Conservation (phyloP, 495 filamentous ascomycete genomes). For the Aspergillus sparsus region DNA sequence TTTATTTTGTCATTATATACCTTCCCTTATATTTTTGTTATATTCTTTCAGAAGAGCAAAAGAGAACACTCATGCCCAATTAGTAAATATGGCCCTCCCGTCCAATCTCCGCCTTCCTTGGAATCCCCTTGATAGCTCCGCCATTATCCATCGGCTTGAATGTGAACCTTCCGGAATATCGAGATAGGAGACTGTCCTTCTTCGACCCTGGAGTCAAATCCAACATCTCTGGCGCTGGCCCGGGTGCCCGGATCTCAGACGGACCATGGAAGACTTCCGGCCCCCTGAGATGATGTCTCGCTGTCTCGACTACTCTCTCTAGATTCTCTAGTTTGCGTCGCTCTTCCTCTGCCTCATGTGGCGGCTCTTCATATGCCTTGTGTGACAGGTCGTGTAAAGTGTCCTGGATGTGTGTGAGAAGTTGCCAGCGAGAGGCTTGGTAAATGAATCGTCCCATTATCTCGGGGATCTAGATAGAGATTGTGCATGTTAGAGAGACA, state of each 20-base stretch:
- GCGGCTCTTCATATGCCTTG: slow-evolving; percentile 22
- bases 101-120: slow-evolving; percentile 45
- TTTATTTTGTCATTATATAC: background rate
- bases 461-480: slow-evolving; percentile 60
- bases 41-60: no score
- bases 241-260: slow-evolving; percentile 20
- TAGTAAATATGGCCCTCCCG: slow-evolving; percentile 47
- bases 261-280: slow-evolving; percentile 35
- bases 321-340: slow-evolving; percentile 47
- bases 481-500: background rate
- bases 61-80: background rate
- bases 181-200: slow-evolving; percentile 34
- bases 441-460: slow-evolving; percentile 88
- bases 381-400: slow-evolving; percentile 54
- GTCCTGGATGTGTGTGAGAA: slow-evolving; percentile 66
- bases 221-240: slow-evolving; percentile 27
- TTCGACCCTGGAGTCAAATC: slow-evolving; percentile 36
- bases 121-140: slow-evolving; percentile 51
- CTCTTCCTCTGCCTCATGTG: slow-evolving; percentile 33
- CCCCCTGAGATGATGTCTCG: slow-evolving; percentile 36
- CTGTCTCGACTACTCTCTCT: slow-evolving; percentile 36
- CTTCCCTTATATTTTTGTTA: background rate
- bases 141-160: slow-evolving; percentile 37
- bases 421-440: slow-evolving; percentile 78
- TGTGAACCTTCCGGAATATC: slow-evolving; percentile 25